A percentile compares a stretch with the other conserved stretches of the same genome.
Evolutionary conservation across 2,329 filamentous ascomycete species (phyloP).

Genomic region (Teratosphaeria gauchensis): DNA sequence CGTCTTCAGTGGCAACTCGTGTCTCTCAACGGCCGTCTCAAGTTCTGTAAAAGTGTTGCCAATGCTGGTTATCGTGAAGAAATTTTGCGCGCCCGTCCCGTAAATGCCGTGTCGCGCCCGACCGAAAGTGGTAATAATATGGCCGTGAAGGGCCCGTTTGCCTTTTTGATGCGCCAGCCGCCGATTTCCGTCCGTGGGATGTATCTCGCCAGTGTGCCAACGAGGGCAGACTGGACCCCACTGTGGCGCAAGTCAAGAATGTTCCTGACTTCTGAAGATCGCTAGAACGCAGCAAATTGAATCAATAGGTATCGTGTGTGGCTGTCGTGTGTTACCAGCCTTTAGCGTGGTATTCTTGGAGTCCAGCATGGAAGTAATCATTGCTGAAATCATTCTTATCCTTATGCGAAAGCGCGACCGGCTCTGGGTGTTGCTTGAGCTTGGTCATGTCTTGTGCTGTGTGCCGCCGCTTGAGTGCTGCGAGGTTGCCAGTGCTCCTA

Average conservation of each 20-base stretch:
- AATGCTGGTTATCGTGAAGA: slow-evolving; percentile 2
- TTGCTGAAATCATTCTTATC: slow-evolving; percentile 58
- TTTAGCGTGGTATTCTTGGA: slow-evolving; percentile 75
- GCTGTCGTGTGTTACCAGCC: slow-evolving; percentile 55
- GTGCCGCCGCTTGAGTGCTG: slow-evolving; percentile 79
- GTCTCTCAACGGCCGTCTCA: background rate
- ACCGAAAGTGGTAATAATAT: background rate
- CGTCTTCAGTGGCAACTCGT: background rate
- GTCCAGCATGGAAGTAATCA: slow-evolving; percentile 73
- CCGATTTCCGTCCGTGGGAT: background rate
- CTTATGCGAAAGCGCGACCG: slow-evolving; percentile 35
- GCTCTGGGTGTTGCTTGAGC: slow-evolving; percentile 69
- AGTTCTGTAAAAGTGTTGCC: background rate
- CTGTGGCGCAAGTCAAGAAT: background rate
- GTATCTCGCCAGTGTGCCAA: background rate
- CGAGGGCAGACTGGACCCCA: background rate
- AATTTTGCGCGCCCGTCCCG: background rate
- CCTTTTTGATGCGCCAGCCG: background rate
- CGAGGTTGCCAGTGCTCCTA: slow-evolving; percentile 79
- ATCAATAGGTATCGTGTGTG: slow-evolving; percentile 4
- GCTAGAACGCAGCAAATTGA: slow-evolving; percentile 20
- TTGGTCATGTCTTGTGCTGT: slow-evolving; percentile 87
- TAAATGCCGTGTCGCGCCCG: background rate
- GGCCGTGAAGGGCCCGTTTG: background rate
- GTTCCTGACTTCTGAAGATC: slow-evolving; percentile 6